Conservation (phyloP, 2,329 filamentous ascomycete species). For the Stenocarpella maydis region DNA sequence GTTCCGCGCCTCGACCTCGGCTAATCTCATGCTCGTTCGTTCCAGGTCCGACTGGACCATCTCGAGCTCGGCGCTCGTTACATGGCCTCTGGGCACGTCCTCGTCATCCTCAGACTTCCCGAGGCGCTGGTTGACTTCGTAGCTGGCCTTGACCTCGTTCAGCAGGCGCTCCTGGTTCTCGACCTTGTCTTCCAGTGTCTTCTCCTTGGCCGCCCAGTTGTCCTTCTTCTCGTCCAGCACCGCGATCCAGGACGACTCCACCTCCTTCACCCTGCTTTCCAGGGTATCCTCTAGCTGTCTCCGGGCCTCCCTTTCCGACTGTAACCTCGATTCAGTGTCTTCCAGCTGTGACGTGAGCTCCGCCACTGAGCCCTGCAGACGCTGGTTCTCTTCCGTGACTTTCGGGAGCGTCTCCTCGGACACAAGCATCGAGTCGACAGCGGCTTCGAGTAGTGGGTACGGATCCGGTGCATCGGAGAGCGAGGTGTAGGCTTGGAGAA, state of each 20-base stretch:
- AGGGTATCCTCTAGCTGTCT: slow-evolving; percentile 80
- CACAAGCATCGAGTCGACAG: slow-evolving; percentile 90
- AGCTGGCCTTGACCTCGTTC: slow-evolving; percentile 95
- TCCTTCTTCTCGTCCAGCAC: slow-evolving; percentile 93
- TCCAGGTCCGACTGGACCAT: slow-evolving; percentile 93
- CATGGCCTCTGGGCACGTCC: slow-evolving; percentile 65
- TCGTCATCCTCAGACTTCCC: slow-evolving; percentile 69
- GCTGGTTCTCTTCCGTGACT: slow-evolving; percentile 86
- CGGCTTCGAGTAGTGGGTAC: slow-evolving; percentile 94
- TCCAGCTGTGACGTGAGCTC: slow-evolving; percentile 83
- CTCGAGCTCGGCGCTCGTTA: slow-evolving; percentile 89
- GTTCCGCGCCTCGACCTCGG: slow-evolving; percentile 92
- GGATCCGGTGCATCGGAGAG: slow-evolving; percentile 96
- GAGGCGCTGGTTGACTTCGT: slow-evolving; percentile 92
- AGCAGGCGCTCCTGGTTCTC: slow-evolving; percentile 92
- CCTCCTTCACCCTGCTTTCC: slow-evolving; percentile 84
- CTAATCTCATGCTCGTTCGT: slow-evolving; percentile 83
- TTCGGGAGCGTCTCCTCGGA: slow-evolving; percentile 93
- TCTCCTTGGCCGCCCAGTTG: slow-evolving; percentile 94
- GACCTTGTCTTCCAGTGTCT: slow-evolving; percentile 87
- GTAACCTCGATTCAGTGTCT: slow-evolving; percentile 80
- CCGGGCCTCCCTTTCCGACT: slow-evolving; percentile 76
- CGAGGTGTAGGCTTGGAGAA: slow-evolving; percentile 90
- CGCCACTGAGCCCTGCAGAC: slow-evolving; percentile 80
- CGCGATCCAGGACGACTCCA: slow-evolving; percentile 88